Evolutionary conservation across 2,329 filamentous ascomycete species (phyloP).

Genomic region (Calonectria fujianensis): DNA sequence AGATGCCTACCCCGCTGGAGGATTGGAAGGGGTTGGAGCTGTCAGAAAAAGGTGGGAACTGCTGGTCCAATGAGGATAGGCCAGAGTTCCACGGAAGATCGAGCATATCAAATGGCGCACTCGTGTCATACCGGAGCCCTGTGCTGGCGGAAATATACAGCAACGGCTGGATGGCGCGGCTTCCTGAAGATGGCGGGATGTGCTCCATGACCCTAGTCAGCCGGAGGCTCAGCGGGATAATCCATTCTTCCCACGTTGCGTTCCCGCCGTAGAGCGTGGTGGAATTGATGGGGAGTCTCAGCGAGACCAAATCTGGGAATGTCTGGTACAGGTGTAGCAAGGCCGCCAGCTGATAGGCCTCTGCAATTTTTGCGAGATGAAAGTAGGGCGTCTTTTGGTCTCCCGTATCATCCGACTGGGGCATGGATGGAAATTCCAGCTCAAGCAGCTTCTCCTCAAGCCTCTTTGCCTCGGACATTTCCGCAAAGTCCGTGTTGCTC

Average conservation of each 20-base stretch:
- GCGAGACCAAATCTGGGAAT: constrained; percentile 60
- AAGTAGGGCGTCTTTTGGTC: constrained; percentile 55
- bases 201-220: constrained; percentile 59
- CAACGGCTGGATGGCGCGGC: constrained; percentile 61
- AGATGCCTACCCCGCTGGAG: constrained; percentile 28
- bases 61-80: constrained; percentile 32
- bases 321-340: constrained; percentile 65
- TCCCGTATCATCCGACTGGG: constrained; percentile 54
- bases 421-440: constrained; percentile 52
- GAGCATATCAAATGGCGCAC: constrained; percentile 45
- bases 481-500: constrained; percentile 51
- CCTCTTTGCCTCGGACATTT: constrained; percentile 55
- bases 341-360: constrained; percentile 63
- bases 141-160: constrained; percentile 62
- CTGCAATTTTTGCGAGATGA: constrained; percentile 61
- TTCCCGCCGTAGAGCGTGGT: constrained; percentile 45
- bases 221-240: constrained; percentile 58
- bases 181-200: constrained; percentile 60
- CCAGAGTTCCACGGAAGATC: constrained; percentile 39
- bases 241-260: constrained; percentile 61
- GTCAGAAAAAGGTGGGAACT: constrained; percentile 31
- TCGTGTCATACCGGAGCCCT: constrained; percentile 56
- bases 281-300: constrained; percentile 55
- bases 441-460: constrained; percentile 60
- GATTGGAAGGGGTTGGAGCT: constrained; percentile 35